Evolutionary conservation across 257 asterid species (phyloP), one percentile per base, ranked within the genome.

Genomic region (Cynanchum wilfordii): DNA sequence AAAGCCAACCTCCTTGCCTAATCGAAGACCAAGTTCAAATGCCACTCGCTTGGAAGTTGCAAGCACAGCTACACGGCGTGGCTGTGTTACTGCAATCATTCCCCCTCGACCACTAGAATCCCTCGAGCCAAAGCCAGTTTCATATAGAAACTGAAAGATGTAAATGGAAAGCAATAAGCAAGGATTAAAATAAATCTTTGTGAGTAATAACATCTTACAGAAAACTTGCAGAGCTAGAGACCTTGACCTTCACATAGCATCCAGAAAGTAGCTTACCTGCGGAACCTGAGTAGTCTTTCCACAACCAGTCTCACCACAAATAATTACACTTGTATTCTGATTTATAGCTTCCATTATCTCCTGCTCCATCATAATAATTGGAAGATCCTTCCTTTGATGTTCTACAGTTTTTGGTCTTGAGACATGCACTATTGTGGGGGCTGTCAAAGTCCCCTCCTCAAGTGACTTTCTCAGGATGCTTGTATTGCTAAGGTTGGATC

Each of bases 261-360:
- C 56, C 8, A 50, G 60, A 36, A 54, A 40, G 56, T 68, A 65
- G 71, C 91, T 71, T 73, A 91, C 99, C 98, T 91, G 97, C 13
- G 99, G 99, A 80, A 94, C 98, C 84, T 94, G 99, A 72, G 99
- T 94, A 73, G 98, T 94, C 84, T 94, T 94, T 64, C 99, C 98
- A 80, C 99, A 94, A 30, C 98, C 98, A 72, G 97, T 94, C 81
- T 89, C 99, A 74, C 99, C 99, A 79, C 99, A 91, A 80, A 94
- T 83, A 72, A 94, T 91, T 64, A 91, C 88, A 85, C 89, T 80
- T 64, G 66, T 71, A 68, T 87, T 89, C 73, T 85, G 87, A 69
- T 86, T 87, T 60, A 94, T 84, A 63, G 96, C 95, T 86, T 94
- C 99, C 97, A 91, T 94, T 82, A 91, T 89, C 82, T 94, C 99